phyloP scores from a whole-genome alignment of 1,139 yeast genomes.

The Kodamaea fungicola region DNA sequence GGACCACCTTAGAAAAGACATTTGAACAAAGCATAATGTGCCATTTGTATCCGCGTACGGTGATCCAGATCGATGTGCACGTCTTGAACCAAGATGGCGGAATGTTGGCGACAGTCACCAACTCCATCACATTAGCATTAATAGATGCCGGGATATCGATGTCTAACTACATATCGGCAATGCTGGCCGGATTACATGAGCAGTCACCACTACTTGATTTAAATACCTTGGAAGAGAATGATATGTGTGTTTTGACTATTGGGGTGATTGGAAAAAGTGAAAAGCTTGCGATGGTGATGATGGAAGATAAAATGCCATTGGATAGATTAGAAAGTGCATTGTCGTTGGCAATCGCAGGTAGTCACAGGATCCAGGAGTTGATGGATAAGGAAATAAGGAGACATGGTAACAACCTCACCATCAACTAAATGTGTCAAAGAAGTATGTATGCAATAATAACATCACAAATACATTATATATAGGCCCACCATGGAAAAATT shows the following conservation, averaged over 20 bases:
- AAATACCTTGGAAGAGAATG: constrained; percentile 77
- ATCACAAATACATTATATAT: too few relatives aligned
- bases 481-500: background rate
- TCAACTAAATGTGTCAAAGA: too few relatives aligned
- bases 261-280: constrained; percentile 85
- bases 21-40: constrained; percentile 77
- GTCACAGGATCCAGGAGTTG: constrained; percentile 73
- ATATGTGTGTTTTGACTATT: constrained; percentile 73
- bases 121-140: constrained; percentile 86
- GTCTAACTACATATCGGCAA: constrained; percentile 84
- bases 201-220: constrained; percentile 77
- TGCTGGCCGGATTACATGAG: constrained; percentile 77
- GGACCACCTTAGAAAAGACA: constrained; percentile 70
- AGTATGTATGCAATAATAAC: too few relatives aligned
- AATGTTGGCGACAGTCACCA: constrained; percentile 70
- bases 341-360: constrained; percentile 88
- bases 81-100: constrained; percentile 93
- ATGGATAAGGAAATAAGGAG: constrained; percentile 84
- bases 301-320: constrained; percentile 83
- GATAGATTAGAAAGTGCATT: constrained; percentile 75
- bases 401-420: constrained; percentile 5
- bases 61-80: constrained; percentile 68
- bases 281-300: constrained; percentile 67
- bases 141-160: constrained; percentile 95
- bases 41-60: constrained; percentile 77